Percentiles rank a stretch among this genome's conserved stretches.
phyloP scores from a whole-genome alignment of 2,329 filamentous ascomycete species.

The Talaromyces amestolkiae region DNA sequence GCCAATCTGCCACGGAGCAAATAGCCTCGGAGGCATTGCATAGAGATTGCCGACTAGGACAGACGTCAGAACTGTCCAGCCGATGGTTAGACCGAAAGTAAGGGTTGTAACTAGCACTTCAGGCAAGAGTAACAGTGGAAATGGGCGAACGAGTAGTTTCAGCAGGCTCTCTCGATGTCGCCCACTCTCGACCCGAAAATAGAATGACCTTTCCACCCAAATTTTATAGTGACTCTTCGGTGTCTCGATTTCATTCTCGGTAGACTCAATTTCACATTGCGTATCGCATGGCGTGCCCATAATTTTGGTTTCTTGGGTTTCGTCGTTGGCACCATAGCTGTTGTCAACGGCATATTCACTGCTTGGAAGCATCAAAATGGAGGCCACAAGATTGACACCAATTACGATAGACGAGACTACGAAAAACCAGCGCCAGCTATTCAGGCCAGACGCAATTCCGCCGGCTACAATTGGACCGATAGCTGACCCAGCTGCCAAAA shows the following conservation, averaged over 20 bases:
- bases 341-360: neutral
- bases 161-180: neutral
- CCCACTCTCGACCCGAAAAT: neutral
- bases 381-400: neutral
- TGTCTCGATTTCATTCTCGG: neutral
- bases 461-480: neutral
- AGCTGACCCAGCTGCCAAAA: neutral
- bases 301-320: neutral
- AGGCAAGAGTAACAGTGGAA: neutral
- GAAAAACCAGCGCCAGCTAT: slow-evolving; percentile 3
- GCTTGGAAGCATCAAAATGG: neutral
- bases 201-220: neutral
- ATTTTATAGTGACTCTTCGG: neutral
- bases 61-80: slow-evolving; percentile 2
- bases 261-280: neutral
- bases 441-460: neutral
- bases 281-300: neutral
- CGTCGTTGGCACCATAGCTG: neutral
- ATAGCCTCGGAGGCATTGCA: neutral
- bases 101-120: slow-evolving; percentile 5
- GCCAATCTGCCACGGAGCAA: neutral
- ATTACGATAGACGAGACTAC: neutral
- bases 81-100: slow-evolving; percentile 2
- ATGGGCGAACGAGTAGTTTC: neutral
- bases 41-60: neutral